Percentiles rank a stretch among this genome's conserved stretches.
Evolutionary conservation across 2,329 filamentous ascomycete genomes (phyloP).

Genomic region (Trichoderma koningii): DNA sequence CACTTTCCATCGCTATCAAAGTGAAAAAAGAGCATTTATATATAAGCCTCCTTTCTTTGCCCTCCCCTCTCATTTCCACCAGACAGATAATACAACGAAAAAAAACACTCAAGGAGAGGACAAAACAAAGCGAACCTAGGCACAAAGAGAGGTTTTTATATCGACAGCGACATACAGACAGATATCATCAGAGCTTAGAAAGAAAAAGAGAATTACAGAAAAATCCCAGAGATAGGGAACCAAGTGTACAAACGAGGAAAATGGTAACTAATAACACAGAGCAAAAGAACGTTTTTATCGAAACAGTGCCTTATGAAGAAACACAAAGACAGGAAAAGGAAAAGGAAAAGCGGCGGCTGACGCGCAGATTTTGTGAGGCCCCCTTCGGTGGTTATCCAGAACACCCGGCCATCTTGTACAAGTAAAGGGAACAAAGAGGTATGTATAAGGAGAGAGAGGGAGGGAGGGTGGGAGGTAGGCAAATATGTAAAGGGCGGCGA

Average conservation of each 20-base stretch:
- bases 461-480: too few relatives aligned
- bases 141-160: neutral
- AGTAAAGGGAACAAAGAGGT: neutral
- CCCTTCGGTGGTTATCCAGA: conserved; percentile 39
- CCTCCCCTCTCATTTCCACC: too few relatives aligned
- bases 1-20: too few relatives aligned
- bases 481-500: neutral
- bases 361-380: conserved; percentile 12
- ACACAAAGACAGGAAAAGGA: neutral
- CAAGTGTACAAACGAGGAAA: neutral
- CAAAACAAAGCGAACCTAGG: neutral
- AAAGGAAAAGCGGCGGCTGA: conserved; percentile 23
- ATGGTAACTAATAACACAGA: too few relatives aligned
- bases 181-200: conserved; percentile 10
- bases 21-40: too few relatives aligned
- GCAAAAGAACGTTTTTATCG: too few relatives aligned
- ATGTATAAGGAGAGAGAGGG: neutral
- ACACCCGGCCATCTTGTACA: conserved; percentile 38
- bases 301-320: too few relatives aligned
- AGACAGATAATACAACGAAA: neutral
- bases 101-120: neutral
- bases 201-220: neutral
- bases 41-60: too few relatives aligned
- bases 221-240: neutral
- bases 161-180: conserved; percentile 5